Evolutionary conservation across 2,329 filamentous ascomycete genomes (phyloP).

Genomic region (Venturia carpophila): DNA sequence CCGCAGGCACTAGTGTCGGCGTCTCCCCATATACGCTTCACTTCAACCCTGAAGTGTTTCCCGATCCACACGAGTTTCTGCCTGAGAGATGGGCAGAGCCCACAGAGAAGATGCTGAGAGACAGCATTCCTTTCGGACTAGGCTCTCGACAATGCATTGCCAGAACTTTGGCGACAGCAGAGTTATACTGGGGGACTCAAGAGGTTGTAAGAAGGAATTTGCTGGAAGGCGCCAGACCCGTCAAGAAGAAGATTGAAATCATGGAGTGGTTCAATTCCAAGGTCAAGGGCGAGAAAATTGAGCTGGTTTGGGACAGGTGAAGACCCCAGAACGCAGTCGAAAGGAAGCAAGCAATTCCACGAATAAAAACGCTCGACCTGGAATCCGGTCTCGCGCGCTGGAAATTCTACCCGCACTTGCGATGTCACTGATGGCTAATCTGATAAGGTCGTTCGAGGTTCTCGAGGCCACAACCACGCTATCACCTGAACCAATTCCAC

Average conservation of each 20-base stretch:
- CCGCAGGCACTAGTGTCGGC: constrained; percentile 40
- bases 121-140: constrained; percentile 44
- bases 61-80: constrained; percentile 36
- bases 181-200: constrained; percentile 38
- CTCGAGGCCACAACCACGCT: too few relatives aligned
- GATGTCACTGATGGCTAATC: too few relatives aligned
- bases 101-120: constrained; percentile 34
- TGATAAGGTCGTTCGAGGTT: too few relatives aligned
- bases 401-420: too few relatives aligned
- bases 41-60: constrained; percentile 38
- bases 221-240: constrained; percentile 37
- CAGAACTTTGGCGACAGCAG: constrained; percentile 39
- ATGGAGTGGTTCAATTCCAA: constrained; percentile 50
- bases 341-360: not conserved
- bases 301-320: constrained; percentile 24
- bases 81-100: constrained; percentile 43
- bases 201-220: constrained; percentile 38
- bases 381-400: not conserved
- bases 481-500: too few relatives aligned
- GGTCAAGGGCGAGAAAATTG: constrained; percentile 44
- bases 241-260: constrained; percentile 41
- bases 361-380: not conserved
- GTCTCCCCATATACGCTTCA: constrained; percentile 42
- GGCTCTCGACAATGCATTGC: constrained; percentile 45
- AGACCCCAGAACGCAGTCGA: too few relatives aligned